Evolutionary conservation across 2,329 filamentous ascomycete genomes (phyloP), one percentile per base, ranked within the genome.

Genomic region (Diaporthe humulicola): DNA sequence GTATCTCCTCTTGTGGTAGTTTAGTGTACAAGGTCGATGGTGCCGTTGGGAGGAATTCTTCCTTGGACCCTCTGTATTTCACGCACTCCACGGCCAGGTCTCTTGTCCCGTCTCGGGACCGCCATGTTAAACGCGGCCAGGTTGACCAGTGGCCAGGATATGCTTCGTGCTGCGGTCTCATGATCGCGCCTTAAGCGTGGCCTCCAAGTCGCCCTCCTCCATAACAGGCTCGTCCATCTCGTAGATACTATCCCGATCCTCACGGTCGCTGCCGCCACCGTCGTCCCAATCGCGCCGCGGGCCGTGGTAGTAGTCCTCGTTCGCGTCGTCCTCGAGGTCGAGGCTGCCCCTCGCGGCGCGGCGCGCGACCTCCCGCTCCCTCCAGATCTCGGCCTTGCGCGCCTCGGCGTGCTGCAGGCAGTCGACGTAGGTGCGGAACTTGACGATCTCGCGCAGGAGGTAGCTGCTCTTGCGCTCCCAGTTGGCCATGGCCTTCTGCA

Each of bases 381-480:
- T 82, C 78, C 95, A 93, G 56, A 98, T 92, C 81, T 92, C 93
- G 60, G 90, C 88, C 81, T 94, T 95, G 72, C 91, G 88, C 42
- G 82, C 85, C 78, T 94, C 91, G 0, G 96, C 96, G 50, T 91
- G 90, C 74, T 92, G 88, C 69, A 99, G 86, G 45, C 92, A 93
- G 82, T 98, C 97, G 78, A 98, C 96, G 81, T 98, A 99, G 0
- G 96, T 98, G 75, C 93, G 89, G 85, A 98, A 98, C 84, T 98
- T 98, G 83, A 98, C 95, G 82, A 97, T 98, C 86, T 99, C 97
- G 48, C 94, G 89, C 17, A 98, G 88, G 54, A 99, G 86, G 82
- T 98, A 98, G 40, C 94, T 93, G 73, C 95, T 97, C 86, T 98
- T 98, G 81, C 94, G 92, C 87, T 99, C 96, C 96, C 97, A 99